These are phyloP conservation scores for Prunus mume DNA, from an alignment of 306 rosid genomes.

Conservation along the genomic window DNA sequence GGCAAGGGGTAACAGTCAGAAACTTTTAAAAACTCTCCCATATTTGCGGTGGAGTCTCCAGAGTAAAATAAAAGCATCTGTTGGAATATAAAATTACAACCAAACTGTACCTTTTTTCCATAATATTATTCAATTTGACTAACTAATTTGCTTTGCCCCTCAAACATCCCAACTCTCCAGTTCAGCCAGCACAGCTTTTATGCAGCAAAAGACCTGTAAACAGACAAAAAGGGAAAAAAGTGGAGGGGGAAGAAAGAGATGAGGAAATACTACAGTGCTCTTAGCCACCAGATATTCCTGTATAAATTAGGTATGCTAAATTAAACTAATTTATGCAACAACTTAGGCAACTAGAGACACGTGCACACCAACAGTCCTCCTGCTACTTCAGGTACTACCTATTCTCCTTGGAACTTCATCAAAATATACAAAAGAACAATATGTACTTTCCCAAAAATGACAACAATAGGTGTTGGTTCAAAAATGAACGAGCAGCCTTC, in stretches of 20 bases:
- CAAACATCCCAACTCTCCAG: constrained; percentile 28
- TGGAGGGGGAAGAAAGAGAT: constrained; percentile 8
- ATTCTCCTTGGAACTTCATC: constrained; percentile 36
- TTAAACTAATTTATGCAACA: constrained; percentile 33
- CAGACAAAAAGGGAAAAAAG: constrained; percentile 10
- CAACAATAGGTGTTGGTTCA: constrained; percentile 39
- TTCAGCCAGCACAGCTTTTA: constrained; percentile 21
- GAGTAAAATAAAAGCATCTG: constrained; percentile 16
- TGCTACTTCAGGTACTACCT: constrained; percentile 36
- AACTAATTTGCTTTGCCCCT: constrained; percentile 21
- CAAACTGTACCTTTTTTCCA: constrained; percentile 24
- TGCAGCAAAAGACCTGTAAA: constrained; percentile 26
- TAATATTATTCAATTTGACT: constrained; percentile 23
- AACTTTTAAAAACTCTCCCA: constrained; percentile 12
- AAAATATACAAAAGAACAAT: constrained; percentile 47
- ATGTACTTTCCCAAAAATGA: constrained; percentile 52
- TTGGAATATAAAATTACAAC: constrained; percentile 29
- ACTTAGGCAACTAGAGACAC: constrained; percentile 23
- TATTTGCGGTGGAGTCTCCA: constrained; percentile 17
- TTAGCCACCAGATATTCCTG: constrained; percentile 14
- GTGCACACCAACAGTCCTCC: constrained; percentile 31
- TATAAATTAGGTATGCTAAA: constrained; percentile 34
- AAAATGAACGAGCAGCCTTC: constrained; percentile 34
- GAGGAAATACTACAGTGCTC: constrained; percentile 18
- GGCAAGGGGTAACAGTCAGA: not conserved